Evolutionary conservation across 2,329 filamentous ascomycete genomes (phyloP).

Genomic region (Elsinoe necatrix): DNA sequence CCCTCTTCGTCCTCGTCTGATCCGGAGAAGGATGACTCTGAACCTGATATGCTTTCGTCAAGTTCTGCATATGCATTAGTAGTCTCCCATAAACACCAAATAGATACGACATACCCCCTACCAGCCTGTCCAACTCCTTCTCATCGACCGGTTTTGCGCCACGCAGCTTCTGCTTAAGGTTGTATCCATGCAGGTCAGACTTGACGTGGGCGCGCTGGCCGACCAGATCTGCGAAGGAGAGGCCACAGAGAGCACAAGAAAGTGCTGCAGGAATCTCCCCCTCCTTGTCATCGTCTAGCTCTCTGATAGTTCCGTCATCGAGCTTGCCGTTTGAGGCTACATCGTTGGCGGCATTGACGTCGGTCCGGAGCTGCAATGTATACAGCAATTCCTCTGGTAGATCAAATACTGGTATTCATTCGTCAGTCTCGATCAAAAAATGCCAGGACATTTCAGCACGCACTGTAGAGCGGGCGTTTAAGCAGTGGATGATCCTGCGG

Average conservation of each 20-base stretch:
- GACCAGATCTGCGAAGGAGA: constrained; percentile 60
- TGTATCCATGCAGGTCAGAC: constrained; percentile 89
- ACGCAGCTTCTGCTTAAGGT: constrained; percentile 82
- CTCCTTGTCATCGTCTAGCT: constrained; percentile 29
- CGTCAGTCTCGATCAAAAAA: neutral
- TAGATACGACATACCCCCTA: constrained; percentile 43
- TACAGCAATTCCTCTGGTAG: constrained; percentile 65
- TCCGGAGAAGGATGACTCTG: constrained; percentile 49
- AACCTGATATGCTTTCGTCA: constrained; percentile 88
- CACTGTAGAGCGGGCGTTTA: constrained; percentile 45
- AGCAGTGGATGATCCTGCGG: constrained; percentile 29
- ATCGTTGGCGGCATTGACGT: constrained; percentile 29
- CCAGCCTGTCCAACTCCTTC: constrained; percentile 72
- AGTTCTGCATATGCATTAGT: constrained; percentile 43
- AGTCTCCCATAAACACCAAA: neutral
- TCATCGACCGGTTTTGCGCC: constrained; percentile 66
- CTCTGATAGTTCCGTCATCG: constrained; percentile 2
- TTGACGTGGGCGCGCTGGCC: constrained; percentile 82
- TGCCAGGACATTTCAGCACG: constrained; percentile 18
- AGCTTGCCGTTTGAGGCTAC: constrained; percentile 17
- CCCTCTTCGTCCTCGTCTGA: constrained; percentile 62
- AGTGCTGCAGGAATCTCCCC: constrained; percentile 51
- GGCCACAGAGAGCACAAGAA: constrained; percentile 70
- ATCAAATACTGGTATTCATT: constrained; percentile 59
- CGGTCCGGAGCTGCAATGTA: constrained; percentile 54